These are phyloP conservation scores for Yueomyces sp. DNA, from an alignment of 1,139 yeast species.

Conservation along the genomic window DNA sequence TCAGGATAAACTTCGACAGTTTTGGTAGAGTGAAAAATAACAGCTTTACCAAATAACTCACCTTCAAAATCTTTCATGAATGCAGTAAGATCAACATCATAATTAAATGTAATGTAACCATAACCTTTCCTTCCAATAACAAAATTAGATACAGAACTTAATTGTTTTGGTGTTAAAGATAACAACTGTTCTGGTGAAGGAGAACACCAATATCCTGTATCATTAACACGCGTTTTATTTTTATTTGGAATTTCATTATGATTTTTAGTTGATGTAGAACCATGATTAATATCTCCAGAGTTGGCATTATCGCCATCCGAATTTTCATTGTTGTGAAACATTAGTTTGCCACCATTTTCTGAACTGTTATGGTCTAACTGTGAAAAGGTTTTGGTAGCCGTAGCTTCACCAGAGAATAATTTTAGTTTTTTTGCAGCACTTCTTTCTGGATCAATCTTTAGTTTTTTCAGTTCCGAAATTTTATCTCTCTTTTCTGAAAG, in stretches of 20 bases:
- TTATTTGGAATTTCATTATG: background rate
- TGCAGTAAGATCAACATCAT: slow-evolving; percentile 60
- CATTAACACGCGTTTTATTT: slow-evolving; percentile 1
- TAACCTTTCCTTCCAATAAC: slow-evolving; percentile 62
- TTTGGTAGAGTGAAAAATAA: slow-evolving; percentile 41
- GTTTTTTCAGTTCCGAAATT: slow-evolving; percentile 18
- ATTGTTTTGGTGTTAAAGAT: slow-evolving; percentile 35
- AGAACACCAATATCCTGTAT: slow-evolving; percentile 64
- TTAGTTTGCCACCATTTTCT: background rate
- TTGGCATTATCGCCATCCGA: background rate
- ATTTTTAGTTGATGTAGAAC: background rate
- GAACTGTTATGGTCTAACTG: background rate
- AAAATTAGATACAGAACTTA: slow-evolving; percentile 51
- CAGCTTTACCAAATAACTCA: slow-evolving; percentile 42
- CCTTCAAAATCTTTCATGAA: slow-evolving; percentile 33
- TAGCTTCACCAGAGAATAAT: slow-evolving; percentile 24
- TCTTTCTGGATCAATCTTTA: slow-evolving; percentile 28
- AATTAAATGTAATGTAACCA: slow-evolving; percentile 63
- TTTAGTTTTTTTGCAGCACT: slow-evolving; percentile 28
- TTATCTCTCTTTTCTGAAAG: slow-evolving; percentile 7
- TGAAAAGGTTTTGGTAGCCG: slow-evolving; percentile 14
- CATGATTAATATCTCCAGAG: background rate
- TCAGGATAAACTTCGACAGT: slow-evolving; percentile 60
- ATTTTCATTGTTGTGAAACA: background rate
- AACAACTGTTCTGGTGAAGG: slow-evolving; percentile 52